phyloP scores from a whole-genome alignment of 140 eudicot species.

The Artemisia princeps region DNA sequence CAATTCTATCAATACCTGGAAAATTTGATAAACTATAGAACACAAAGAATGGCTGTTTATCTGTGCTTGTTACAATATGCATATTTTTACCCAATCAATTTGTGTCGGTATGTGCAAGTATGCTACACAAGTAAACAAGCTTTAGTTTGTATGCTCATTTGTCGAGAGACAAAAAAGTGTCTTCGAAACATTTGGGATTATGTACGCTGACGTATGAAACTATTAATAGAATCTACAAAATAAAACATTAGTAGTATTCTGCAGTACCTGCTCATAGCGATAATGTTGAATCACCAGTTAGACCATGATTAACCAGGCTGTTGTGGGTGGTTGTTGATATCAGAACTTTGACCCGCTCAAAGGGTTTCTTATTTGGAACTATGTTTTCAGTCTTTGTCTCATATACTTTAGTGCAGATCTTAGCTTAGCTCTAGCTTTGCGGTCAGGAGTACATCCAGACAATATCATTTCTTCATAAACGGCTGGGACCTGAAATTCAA shows the following conservation, averaged over 20 bases:
- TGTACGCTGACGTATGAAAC: conserved; percentile 9
- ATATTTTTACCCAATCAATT: conserved; percentile 2
- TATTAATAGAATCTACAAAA: neutral
- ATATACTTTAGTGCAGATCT: conserved; percentile 87
- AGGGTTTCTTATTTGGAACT: conserved; percentile 18
- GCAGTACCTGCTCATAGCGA: conserved; percentile 9
- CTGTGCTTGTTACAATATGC: conserved; percentile 21
- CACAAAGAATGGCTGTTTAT: neutral
- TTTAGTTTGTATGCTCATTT: conserved; percentile 9
- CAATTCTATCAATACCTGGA: too few relatives aligned
- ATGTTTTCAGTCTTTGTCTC: conserved; percentile 53
- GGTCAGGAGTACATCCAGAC: conserved; percentile 87
- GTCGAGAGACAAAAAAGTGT: conserved; percentile 4
- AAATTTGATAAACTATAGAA: neutral
- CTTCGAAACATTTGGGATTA: neutral
- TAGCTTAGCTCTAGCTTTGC: conserved; percentile 89
- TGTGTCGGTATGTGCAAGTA: conserved; percentile 26
- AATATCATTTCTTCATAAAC: conserved; percentile 91
- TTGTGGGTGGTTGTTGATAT: conserved; percentile 3
- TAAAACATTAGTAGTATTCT: conserved; percentile 9
- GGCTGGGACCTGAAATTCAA: conserved; percentile 71
- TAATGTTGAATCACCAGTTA: neutral
- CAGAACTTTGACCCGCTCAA: conserved; percentile 18
- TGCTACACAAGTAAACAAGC: conserved; percentile 24
- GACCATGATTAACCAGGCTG: conserved; percentile 7